Evolutionary conservation across 2,329 filamentous ascomycete genomes (phyloP).

Genomic region (Beauveria caledonica): DNA sequence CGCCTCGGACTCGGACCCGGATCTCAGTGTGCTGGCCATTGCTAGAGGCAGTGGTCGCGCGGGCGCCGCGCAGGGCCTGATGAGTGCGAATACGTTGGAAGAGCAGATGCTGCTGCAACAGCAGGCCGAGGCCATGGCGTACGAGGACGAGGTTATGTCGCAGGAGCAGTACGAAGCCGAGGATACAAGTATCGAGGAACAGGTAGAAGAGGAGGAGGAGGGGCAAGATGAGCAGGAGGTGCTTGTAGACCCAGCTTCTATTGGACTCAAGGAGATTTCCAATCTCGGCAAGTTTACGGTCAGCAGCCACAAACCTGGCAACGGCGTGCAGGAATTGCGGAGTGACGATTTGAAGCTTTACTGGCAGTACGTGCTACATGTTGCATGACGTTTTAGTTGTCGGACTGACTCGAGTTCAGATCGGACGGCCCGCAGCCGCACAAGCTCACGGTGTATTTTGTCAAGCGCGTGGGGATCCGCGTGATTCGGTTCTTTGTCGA

Average conservation of each 20-base stretch:
- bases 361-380: constrained; percentile 57
- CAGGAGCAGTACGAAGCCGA: constrained; percentile 18
- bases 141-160: constrained; percentile 18
- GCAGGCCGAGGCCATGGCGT: constrained; percentile 19
- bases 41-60: constrained; percentile 18
- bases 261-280: constrained; percentile 70
- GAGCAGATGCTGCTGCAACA: constrained; percentile 10
- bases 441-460: constrained; percentile 75
- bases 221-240: constrained; percentile 28
- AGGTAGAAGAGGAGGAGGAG: constrained; percentile 26
- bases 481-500: constrained; percentile 80
- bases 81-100: constrained; percentile 7
- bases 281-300: constrained; percentile 79
- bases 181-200: constrained; percentile 20
- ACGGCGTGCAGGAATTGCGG: constrained; percentile 67
- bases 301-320: constrained; percentile 72
- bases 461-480: constrained; percentile 71
- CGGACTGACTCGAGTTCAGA: constrained; percentile 28
- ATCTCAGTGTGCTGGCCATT: constrained; percentile 29
- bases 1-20: constrained; percentile 28
- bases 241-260: constrained; percentile 46
- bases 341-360: constrained; percentile 64
- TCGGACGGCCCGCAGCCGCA: constrained; percentile 82
- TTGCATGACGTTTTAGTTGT: background rate
- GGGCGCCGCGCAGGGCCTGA: background rate